Base-by-base conservation (phyloP, 768 basidiomycete species). In the Pholiota conissans region DNA sequence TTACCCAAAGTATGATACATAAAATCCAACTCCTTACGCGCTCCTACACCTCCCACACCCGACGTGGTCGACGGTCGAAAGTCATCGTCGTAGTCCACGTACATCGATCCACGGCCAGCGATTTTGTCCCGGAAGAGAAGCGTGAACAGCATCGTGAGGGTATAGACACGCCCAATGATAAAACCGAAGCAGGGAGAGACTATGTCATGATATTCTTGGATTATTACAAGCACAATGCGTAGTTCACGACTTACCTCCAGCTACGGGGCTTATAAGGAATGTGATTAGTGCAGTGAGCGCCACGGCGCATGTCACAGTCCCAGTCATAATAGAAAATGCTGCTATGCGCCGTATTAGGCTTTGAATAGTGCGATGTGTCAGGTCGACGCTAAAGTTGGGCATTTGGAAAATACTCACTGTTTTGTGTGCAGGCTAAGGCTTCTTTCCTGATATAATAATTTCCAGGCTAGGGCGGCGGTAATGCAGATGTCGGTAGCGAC, bases 111-210 rank as follows among this genome's bases (percentile, higher is more conserved):
- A 32, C 7, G 13, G 30, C 30, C 30, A 13, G 30, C 30, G 30
- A 32, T 6, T 45, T 42, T 49, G 48, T 49, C 28, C 13, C 48
- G 48, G 4, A 29, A 27, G n/a, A 49, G 28, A 16, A 49, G 48
- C 28, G 48, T 49, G 28, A 29, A 49, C 10, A 49, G 48, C 48
- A 49, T 49, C 24, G 48, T 49, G n/a, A 49, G 48, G 48, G 48
- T 32, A 49, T 49, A 49, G 16, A 28, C 20, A 20, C 48, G 48
- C 10, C 48, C 48, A 28, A 49, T 9, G 14, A 49, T 27, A 20
- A 49, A 49, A 29, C 48, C 28, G 13, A 49, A 49, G 11, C 24
- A 22, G 3, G 24, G 28, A 28, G 48, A 14, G 10, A 49, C 48
- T 49, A 27, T n/a, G 1, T 49, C 2, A 16, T 27, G 7, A 27